Evolutionary conservation across 2,329 filamentous ascomycete genomes (phyloP).

Genomic region (Madurella mycetomatis): DNA sequence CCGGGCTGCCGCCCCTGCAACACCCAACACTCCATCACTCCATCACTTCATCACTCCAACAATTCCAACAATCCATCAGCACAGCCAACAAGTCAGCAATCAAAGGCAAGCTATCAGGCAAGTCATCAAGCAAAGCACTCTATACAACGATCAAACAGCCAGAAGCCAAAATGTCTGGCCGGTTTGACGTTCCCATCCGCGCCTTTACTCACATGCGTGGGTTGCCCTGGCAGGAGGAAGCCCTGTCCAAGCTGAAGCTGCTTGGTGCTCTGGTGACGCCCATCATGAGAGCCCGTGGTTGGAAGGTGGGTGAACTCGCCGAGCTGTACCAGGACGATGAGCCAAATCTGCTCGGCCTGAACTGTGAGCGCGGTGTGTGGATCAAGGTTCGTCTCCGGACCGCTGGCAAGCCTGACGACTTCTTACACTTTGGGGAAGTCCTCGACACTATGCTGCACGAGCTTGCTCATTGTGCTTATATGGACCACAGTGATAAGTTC

Average conservation of each 20-base stretch:
- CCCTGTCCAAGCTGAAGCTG: slow-evolving; percentile 63
- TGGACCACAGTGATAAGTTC: slow-evolving; percentile 78
- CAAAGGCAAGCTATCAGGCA: no score
- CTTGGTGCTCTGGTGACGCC: slow-evolving; percentile 88
- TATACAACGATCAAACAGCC: not conserved
- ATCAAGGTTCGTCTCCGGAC: slow-evolving; percentile 82
- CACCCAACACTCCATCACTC: no score
- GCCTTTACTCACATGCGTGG: slow-evolving; percentile 47
- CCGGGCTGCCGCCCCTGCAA: no score
- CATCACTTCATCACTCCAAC: no score
- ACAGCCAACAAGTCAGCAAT: slow-evolving; percentile 10
- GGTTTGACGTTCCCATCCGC: slow-evolving; percentile 43
- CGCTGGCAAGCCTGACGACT: slow-evolving; percentile 67
- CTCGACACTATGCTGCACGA: slow-evolving; percentile 93
- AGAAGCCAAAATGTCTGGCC: slow-evolving; percentile 32
- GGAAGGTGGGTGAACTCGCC: slow-evolving; percentile 72
- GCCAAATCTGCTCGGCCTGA: slow-evolving; percentile 75
- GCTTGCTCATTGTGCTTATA: slow-evolving; percentile 80
- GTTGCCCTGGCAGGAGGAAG: slow-evolving; percentile 46
- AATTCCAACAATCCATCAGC: not conserved
- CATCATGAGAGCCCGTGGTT: slow-evolving; percentile 82
- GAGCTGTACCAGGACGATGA: slow-evolving; percentile 69
- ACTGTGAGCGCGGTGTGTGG: slow-evolving; percentile 69
- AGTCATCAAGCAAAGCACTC: no score
- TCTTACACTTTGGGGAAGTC: slow-evolving; percentile 74